These are phyloP conservation scores for Chaetomiaceae sp. DNA, from an alignment of 2,329 filamentous ascomycete species.

Conservation along the genomic window DNA sequence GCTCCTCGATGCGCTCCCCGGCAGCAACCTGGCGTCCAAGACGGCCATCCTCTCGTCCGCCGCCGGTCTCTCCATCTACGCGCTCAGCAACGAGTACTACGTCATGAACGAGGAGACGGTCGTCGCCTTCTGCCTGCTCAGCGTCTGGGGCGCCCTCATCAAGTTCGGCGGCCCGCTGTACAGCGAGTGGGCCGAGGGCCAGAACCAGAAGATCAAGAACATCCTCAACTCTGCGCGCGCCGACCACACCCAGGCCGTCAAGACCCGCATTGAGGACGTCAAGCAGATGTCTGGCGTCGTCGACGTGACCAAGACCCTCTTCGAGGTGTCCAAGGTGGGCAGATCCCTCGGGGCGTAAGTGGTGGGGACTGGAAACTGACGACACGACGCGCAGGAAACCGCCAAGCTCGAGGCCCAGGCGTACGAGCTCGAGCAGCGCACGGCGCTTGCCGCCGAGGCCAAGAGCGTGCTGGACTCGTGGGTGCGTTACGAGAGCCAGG, in stretches of 20 bases:
- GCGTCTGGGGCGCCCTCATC: constrained; percentile 86
- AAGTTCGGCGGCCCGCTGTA: constrained; percentile 93
- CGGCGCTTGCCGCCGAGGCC: constrained; percentile 84
- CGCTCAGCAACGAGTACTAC: constrained; percentile 99
- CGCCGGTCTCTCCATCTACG: constrained; percentile 85
- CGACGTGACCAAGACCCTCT: constrained; percentile 93
- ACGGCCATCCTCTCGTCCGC: constrained; percentile 92
- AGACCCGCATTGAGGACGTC: constrained; percentile 89
- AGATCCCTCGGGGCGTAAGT: not conserved
- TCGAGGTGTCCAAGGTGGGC: constrained; percentile 93
- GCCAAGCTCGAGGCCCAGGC: constrained; percentile 92
- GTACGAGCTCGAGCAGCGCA: constrained; percentile 96
- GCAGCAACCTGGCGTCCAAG: constrained; percentile 90
- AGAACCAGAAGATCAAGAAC: constrained; percentile 87
- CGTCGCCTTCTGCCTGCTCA: constrained; percentile 85
- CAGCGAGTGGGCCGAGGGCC: constrained; percentile 82
- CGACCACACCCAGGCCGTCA: constrained; percentile 93
- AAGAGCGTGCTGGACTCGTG: constrained; percentile 96
- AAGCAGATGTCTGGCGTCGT: constrained; percentile 92
- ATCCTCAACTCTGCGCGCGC: constrained; percentile 91
- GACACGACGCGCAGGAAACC: constrained; percentile 65
- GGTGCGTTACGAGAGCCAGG: constrained; percentile 97
- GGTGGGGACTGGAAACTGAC: constrained; percentile 11
- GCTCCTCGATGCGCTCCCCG: constrained; percentile 87
- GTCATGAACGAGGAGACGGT: constrained; percentile 99